Evolutionary conservation across 2,329 filamentous ascomycete species (phyloP).

Genomic region (Alternaria gaisen): DNA sequence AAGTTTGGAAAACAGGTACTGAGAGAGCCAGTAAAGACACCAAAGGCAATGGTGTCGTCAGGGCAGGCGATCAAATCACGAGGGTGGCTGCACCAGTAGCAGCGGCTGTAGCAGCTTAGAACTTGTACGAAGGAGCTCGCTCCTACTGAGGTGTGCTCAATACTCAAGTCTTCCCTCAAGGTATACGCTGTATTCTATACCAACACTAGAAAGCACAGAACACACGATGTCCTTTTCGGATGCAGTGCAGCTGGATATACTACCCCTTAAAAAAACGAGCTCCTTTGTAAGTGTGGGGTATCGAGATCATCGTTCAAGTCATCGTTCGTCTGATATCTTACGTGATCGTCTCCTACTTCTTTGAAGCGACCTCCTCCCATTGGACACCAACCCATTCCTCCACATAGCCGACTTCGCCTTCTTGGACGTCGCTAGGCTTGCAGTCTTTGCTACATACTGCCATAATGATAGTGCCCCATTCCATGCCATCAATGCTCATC

Average conservation of each 20-base stretch:
- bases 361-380: constrained; percentile 78
- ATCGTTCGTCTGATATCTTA: background rate
- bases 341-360: constrained; percentile 19
- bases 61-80: constrained; percentile 80
- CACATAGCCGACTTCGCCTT: constrained; percentile 76
- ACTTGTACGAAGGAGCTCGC: too few relatives aligned
- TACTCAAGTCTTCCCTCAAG: too few relatives aligned
- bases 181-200: too few relatives aligned
- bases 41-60: constrained; percentile 75
- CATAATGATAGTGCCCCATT: constrained; percentile 94
- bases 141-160: too few relatives aligned
- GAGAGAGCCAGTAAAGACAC: constrained; percentile 68
- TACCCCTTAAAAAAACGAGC: too few relatives aligned
- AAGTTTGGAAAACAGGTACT: constrained; percentile 49
- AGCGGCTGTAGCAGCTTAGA: constrained; percentile 79
- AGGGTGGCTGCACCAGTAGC: constrained; percentile 77
- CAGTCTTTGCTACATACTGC: constrained; percentile 87
- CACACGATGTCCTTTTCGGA: too few relatives aligned
- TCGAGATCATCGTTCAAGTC: background rate
- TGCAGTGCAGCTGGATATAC: too few relatives aligned
- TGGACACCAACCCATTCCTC: constrained; percentile 99
- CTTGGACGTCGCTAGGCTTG: constrained; percentile 64
- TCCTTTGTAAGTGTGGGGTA: background rate
- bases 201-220: too few relatives aligned
- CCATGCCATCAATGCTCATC: constrained; percentile 80